Evolutionary conservation across 2,329 filamentous ascomycete genomes (phyloP), one percentile per base, ranked within the genome.

Genomic region (Dactylellina haptotyla): DNA sequence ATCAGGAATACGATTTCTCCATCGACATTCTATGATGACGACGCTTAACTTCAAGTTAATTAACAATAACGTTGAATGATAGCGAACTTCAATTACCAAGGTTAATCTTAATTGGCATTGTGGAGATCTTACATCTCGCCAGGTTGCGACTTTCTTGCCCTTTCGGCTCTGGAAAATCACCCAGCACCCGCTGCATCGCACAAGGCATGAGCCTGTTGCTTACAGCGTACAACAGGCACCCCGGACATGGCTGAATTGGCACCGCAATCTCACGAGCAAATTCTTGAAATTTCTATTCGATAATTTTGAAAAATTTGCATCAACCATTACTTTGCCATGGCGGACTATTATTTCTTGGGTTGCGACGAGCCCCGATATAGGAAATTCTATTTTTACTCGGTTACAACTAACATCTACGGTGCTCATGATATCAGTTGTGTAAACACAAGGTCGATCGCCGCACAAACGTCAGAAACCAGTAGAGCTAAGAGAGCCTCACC

Each of bases 311-410:
- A n/a, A 41, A n/a, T 1, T 16, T 4, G 14, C 37, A 1, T n/a
- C 37, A 1, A 39, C 10, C 16, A 10, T 1, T 1, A 39, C 12
- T 14, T 37, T 16, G 20, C 16, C 45, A 54, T 20, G 37, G 9
- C 18, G 32, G 26, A 20, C 2, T 3, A 41, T 26, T 56, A 48
- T 43, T 45, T 59, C 67, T 72, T 64, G 59, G 53, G 51, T 64
- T 59, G 25, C 51, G 20, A 20, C 34, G 37, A 54, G 20, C 54
- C 32, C 20, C 16, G 14, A 54, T 25, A 16, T 9, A 20, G 5
- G 3, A 23, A 25, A 25, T 51, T 58, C 59, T 73, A 66, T 73
- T 73, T 65, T 66, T 66, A 57, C 23, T 66, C 61, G 61, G 18
- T 51, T 16, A 3, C n/a, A 59, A 43, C 26, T 50, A 53, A 25